These are phyloP conservation scores for Kitagawia praeruptora DNA, from an alignment of 129 eudicot genomes.

Conservation along the genomic window DNA sequence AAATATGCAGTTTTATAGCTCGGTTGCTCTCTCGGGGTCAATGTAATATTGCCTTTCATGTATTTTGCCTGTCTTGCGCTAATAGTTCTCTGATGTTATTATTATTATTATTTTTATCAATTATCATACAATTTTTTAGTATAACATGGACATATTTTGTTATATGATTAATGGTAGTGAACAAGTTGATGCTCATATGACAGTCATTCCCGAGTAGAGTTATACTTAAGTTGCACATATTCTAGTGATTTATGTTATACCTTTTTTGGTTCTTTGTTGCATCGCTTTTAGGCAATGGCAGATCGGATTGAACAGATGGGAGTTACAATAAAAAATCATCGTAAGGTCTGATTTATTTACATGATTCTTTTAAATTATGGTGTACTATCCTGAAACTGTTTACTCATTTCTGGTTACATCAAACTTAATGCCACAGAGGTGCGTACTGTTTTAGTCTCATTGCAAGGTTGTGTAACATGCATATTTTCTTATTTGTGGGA, in stretches of 20 bases:
- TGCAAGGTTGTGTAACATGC: no score
- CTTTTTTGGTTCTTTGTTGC: background rate
- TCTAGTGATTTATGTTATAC: background rate
- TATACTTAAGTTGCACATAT: background rate
- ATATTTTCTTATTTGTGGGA: no score
- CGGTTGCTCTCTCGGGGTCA: background rate
- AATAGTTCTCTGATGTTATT: background rate
- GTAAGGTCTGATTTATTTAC: constrained; percentile 38
- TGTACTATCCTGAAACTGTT: background rate
- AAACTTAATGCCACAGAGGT: no score
- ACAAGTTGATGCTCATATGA: background rate
- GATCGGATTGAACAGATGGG: constrained; percentile 93
- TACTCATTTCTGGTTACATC: constrained; percentile 1
- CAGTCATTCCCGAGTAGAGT: background rate
- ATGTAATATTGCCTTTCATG: background rate
- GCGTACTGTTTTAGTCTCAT: no score
- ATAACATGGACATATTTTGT: background rate
- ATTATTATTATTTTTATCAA: no score
- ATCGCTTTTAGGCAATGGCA: constrained; percentile 64
- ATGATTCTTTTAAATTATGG: background rate
- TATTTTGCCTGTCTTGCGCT: background rate
- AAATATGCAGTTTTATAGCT: background rate
- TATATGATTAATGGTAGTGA: background rate
- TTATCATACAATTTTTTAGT: no score
- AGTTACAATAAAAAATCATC: constrained; percentile 57